These are phyloP conservation scores for Gymnopus androsaceus DNA, from an alignment of 1,284 basidiomycete species.

Conservation along the genomic window DNA sequence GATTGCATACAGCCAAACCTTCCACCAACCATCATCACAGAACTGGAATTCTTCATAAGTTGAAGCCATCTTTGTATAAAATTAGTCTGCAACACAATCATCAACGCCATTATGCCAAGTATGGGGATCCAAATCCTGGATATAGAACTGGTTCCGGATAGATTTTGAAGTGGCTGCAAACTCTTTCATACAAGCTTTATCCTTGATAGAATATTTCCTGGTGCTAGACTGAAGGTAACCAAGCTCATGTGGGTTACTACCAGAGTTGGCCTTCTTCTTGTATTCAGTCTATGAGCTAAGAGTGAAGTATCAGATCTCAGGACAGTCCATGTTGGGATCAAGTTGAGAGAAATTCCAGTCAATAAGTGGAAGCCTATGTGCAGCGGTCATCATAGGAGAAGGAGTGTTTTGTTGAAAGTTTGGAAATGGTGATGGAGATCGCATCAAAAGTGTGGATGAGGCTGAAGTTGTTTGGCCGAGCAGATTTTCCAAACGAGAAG, in stretches of 20 bases:
- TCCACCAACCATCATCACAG: not conserved
- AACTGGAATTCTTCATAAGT: not conserved
- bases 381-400: too few species aligned
- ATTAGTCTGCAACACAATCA: not conserved
- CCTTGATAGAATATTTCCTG: not conserved
- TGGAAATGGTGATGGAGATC: too few species aligned
- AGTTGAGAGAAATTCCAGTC: too few species aligned
- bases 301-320: not conserved
- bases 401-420: too few species aligned
- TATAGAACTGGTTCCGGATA: not conserved
- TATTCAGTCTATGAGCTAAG: not conserved
- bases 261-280: not conserved
- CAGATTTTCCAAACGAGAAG: too few species aligned
- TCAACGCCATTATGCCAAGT: not conserved
- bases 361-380: too few species aligned
- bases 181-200: not conserved
- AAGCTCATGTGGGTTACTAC: not conserved
- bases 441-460: too few species aligned
- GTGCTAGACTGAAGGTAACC: not conserved
- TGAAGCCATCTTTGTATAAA: not conserved
- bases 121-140: not conserved
- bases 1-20: not conserved
- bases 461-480: too few species aligned
- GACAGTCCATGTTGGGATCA: not conserved
- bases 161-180: not conserved